Base-by-base conservation (phyloP, 2,329 filamentous ascomycete genomes). In the Fragosphaeria purpurea region DNA sequence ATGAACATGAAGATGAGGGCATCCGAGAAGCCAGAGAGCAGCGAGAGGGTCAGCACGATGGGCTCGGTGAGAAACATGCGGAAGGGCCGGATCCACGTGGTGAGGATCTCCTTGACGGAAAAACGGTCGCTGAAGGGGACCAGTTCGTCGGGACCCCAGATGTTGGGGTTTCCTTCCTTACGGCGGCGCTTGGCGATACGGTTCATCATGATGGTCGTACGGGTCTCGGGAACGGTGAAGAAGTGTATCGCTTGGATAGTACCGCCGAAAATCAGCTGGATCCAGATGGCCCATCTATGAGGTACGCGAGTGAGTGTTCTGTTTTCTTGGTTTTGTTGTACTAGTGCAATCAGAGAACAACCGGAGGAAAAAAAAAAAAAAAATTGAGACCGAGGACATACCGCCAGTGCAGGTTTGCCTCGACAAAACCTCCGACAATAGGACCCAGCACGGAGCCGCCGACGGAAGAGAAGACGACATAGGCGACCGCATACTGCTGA, bases 1-100 rank as follows among this genome's bases (percentile, higher is more conserved):
- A 88, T 79, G 62, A 85, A 86, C 72, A 85, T 86, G 70, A 88
- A 88, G 65, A 88, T 87, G 4, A 88, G 75, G 3, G 83, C 83
- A 53, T 88, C 85, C 8, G 77, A 80, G 70, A 88, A 88, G 35
- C 84, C 84, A 4, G 77, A 83, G 5, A 88, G 77, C 1, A 88
- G 73, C 1, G 84, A 87, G 5, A 88, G 70, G 39, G 76, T 78
- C 12, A 85, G 69, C 9, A 88, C 85, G 51, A 88, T 88, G 4
- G 85, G 84, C 66, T 89, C 85, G 1, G 79, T 84, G 37, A 85
- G 55, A 62, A 88, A 85, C 79, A 88, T 85, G 59, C 75, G 75
- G 65, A 86, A 88, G 0, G 85, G 83, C 0, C 83, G 79, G 34
- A 68, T 57, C 79, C 79, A 82, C 4, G 78, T 77, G 38, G 62